Evolutionary conservation across 441 rosid species (phyloP).

Genomic region (Aquilaria agallochum): DNA sequence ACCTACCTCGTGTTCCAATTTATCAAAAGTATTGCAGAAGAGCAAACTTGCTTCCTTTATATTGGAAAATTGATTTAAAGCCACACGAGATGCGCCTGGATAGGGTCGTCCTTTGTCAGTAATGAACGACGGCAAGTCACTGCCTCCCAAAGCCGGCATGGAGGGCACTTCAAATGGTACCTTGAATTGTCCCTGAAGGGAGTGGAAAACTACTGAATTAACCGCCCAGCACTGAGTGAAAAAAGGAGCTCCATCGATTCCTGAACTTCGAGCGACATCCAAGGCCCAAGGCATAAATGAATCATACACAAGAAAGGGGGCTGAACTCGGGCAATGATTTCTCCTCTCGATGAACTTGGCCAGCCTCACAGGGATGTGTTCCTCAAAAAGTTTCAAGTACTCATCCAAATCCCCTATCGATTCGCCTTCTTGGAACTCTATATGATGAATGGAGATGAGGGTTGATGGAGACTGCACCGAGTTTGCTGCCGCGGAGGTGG

Average conservation of each 20-base stretch:
- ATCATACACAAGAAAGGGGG: constrained; percentile 37
- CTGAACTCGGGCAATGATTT: constrained; percentile 13
- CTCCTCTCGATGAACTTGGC: constrained; percentile 1
- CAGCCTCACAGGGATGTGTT: background rate
- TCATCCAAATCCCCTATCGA: constrained; percentile 10
- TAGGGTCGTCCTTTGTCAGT: constrained; percentile 34
- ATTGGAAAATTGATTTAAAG: constrained; percentile 49
- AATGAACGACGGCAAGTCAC: constrained; percentile 55
- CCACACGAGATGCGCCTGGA: constrained; percentile 48
- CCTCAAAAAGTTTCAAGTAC: background rate
- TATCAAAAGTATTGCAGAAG: constrained; percentile 56
- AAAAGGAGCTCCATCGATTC: constrained; percentile 23
- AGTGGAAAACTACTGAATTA: constrained; percentile 32
- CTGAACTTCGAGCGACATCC: constrained; percentile 29
- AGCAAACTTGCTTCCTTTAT: constrained; percentile 44
- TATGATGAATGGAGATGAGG: constrained; percentile 26
- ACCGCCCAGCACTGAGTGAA: constrained; percentile 48
- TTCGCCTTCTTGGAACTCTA: constrained; percentile 18
- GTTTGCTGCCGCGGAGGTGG: constrained; percentile 19
- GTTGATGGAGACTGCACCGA: constrained; percentile 27
- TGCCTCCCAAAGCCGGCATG: constrained; percentile 38
- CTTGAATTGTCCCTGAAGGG: constrained; percentile 32
- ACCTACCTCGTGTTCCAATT: constrained; percentile 51
- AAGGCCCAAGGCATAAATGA: constrained; percentile 32
- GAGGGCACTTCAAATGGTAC: constrained; percentile 18